Base-by-base conservation (phyloP, 73 alveolate species). In the Paramecium sonneborni region DNA sequence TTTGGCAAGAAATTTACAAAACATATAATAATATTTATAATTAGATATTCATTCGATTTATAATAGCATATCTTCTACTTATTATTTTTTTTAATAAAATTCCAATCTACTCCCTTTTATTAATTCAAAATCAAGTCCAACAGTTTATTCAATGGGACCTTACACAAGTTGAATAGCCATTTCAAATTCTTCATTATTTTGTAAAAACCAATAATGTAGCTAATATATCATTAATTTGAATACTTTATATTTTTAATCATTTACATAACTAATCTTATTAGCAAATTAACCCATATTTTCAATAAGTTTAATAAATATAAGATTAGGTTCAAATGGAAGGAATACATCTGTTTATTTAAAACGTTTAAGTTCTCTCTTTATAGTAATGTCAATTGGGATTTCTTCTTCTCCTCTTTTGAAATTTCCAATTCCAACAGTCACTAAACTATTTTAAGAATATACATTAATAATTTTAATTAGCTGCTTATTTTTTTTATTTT, bases 181-280 rank as follows among this genome's bases (percentile, higher is more conserved):
- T 68, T 68, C 85, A 68, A 68, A 68, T 68, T 68, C 85, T 28
- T 68, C 48, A 23, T 68, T 68, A 10, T 20, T 24, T 68, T 23
- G n/a, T 7, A 68, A 8, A 8, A 10, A 28, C 5, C 23, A 24
- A 24, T 68, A 68, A 28, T 68, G 12, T 20, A 68, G 23, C 85
- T 68, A 18, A 20, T 6, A 10, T 23, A 28, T 6, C 5, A 23
- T n/a, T n/a, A 23, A 12, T 18, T 8, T 68, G 5, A 20, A 7
- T 68, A 68, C 85, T 18, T 68, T 10, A 68, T 68, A 68, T 68
- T 68, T 68, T 68, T 10, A 18, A 8, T 68, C 46, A 10, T 10
- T 6, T 5, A 68, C 46, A 18, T 68, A 10, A 8, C 18, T 24
- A 8, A 68, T 23, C 23, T 68, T 18, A 28, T 68, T 68, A 18